Evolutionary conservation across 768 basidiomycete species (phyloP).

Genomic region (Gloeostereum incarnatum): DNA sequence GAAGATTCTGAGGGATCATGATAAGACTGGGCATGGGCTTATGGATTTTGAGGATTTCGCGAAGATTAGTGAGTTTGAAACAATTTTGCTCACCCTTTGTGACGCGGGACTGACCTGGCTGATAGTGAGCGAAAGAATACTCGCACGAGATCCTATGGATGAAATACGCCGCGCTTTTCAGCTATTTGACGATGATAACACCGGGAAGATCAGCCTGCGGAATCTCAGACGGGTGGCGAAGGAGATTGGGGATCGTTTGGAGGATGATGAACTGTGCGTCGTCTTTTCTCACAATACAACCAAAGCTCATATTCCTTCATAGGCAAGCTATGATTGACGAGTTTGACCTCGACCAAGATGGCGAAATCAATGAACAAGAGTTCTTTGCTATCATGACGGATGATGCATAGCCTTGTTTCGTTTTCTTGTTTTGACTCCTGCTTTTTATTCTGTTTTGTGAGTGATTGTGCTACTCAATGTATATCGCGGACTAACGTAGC

Average conservation of each 20-base stretch:
- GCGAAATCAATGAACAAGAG: slow-evolving; percentile 94
- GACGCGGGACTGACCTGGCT: slow-evolving; percentile 4
- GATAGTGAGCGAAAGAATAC: slow-evolving; percentile 94
- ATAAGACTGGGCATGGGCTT: slow-evolving; percentile 70
- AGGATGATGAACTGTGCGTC: slow-evolving; percentile 93
- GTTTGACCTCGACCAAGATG: slow-evolving; percentile 97
- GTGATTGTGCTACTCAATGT: too few relatives aligned
- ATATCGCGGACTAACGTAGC: too few relatives aligned
- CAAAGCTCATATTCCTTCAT: slow-evolving; percentile 4
- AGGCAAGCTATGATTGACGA: slow-evolving; percentile 99
- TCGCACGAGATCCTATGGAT: slow-evolving; percentile 91
- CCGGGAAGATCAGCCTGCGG: slow-evolving; percentile 86
- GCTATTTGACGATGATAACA: slow-evolving; percentile 93
- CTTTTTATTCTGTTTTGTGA: too few relatives aligned
- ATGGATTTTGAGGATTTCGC: slow-evolving; percentile 94
- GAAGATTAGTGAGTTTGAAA: slow-evolving; percentile 68
- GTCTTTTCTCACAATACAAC: slow-evolving; percentile 1
- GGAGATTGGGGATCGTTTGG: slow-evolving; percentile 90
- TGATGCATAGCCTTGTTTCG: slow-evolving; percentile 66
- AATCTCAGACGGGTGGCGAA: slow-evolving; percentile 92
- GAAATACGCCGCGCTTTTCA: slow-evolving; percentile 95
- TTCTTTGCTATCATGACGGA: slow-evolving; percentile 98
- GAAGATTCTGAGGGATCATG: slow-evolving; percentile 86
- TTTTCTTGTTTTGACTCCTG: too few relatives aligned
- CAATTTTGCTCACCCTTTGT: slow-evolving; percentile 1